Base-by-base conservation (phyloP, 164 flowering plant species). In the Aristolochia californica region DNA sequence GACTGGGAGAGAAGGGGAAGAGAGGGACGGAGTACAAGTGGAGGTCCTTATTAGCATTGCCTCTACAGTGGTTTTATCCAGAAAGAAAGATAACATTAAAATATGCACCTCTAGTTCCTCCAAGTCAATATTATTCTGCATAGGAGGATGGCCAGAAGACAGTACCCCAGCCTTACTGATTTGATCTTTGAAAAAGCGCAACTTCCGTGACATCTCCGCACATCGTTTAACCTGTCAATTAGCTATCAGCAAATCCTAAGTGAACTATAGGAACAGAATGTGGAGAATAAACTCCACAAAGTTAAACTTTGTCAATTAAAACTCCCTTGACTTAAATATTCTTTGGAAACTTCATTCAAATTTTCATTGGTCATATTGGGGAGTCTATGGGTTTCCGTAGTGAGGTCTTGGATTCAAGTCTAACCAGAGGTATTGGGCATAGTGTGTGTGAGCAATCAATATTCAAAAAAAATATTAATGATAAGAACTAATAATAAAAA, bases 151-250 rank as follows among this genome's bases (percentile, higher is more conserved):
- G 43, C 66, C 66, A 73, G 81, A 69, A 60, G 79, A 62, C 17
- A 65, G 50, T 60, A 87, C 59, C 70, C 97, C 85, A 52, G 98
- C 86, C 74, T 87, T 93, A 67, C 62, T 73, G 52, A 93, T 79
- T 79, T 93, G 99, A 65, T 93, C 99, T 72, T 78, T 89, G 62
- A 87, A 75, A 68, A 80, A 87, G 5, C 85, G 80, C 43, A 93
- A 69, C 74, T 93, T 93, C 66, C 99, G 75, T 61, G 90, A 80
- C 99, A 93, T 93, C 74, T 93, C 99, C 43, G 83, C 99, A 65
- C 97, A 89, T 62, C 97, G 76, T 71, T 93, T 93, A 54, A 93
- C 97, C 99, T 93, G 70, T 24, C 44, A 62, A 77, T 62, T 57
- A 59, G 50, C 63, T 54, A 69, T 22, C 59, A 71, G 66, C 48